Evolutionary conservation across 306 rosid genomes (phyloP).

Genomic region (Vigna reflexopilosa): DNA sequence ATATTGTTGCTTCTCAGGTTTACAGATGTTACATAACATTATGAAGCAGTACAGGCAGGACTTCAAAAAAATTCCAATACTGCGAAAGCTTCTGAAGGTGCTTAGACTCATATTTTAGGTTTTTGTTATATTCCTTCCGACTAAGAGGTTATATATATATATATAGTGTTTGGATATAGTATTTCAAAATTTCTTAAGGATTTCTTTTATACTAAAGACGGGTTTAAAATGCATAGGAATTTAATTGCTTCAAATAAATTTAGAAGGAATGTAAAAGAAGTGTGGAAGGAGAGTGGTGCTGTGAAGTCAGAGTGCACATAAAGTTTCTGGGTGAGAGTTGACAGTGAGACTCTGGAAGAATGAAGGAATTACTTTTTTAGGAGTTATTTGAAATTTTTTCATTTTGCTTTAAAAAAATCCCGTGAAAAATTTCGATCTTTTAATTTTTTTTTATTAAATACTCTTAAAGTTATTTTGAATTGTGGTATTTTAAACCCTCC

Average conservation of each 20-base stretch:
- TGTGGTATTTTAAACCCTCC: neutral
- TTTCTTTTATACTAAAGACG: neutral
- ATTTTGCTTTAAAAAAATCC: neutral
- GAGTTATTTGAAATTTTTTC: neutral
- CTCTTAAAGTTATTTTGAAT: neutral
- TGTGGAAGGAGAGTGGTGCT: neutral
- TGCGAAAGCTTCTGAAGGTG: slow-evolving; percentile 99
- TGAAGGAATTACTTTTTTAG: neutral
- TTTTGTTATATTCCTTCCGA: slow-evolving; percentile 35
- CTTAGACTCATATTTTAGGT: slow-evolving; percentile 30
- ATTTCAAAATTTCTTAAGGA: neutral
- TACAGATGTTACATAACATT: slow-evolving; percentile 96
- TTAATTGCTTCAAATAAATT: neutral
- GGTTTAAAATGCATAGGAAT: neutral
- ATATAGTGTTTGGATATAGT: neutral
- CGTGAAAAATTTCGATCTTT: neutral
- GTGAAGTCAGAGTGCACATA: neutral
- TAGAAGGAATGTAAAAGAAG: too few relatives aligned
- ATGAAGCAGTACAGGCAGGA: slow-evolving; percentile 88
- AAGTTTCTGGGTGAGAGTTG: neutral
- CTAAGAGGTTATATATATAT: slow-evolving; percentile 7
- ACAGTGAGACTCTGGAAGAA: neutral
- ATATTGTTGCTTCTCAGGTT: slow-evolving; percentile 60
- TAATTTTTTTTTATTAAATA: neutral
- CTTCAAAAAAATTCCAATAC: slow-evolving; percentile 97